Percentiles rank a stretch among this genome's conserved stretches.
These are phyloP conservation scores for Boletus bicolor DNA, from an alignment of 768 basidiomycete genomes.

Conservation along the genomic window DNA sequence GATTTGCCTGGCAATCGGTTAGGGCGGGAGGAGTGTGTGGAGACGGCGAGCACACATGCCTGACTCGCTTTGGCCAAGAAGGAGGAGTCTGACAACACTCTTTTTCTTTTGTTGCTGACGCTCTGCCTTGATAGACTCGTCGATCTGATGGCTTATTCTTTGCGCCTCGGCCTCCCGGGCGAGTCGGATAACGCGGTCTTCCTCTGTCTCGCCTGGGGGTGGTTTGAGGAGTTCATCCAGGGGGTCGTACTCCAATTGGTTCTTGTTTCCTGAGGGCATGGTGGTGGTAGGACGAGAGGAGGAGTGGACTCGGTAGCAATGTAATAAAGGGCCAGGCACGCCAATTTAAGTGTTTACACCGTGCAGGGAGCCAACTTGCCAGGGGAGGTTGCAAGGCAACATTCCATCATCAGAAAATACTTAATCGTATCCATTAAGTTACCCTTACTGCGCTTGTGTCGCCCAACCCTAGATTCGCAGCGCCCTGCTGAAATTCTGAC, in stretches of 20 bases:
- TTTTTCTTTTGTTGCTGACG: constrained; percentile 57
- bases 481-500: not conserved
- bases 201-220: constrained; percentile 62
- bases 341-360: constrained; percentile 19
- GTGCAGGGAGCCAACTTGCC: not conserved
- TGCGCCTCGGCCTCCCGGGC: constrained; percentile 64
- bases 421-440: not conserved
- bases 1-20: constrained; percentile 57
- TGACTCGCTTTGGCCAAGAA: constrained; percentile 82
- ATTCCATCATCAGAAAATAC: not conserved
- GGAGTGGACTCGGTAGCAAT: constrained; percentile 1
- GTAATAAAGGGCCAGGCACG: constrained; percentile 18
- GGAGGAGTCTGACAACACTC: constrained; percentile 65
- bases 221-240: constrained; percentile 63
- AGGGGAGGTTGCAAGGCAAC: not conserved
- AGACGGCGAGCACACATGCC: constrained; percentile 41
- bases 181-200: constrained; percentile 52
- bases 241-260: constrained; percentile 45
- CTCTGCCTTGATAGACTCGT: constrained; percentile 68
- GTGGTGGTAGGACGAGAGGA: constrained; percentile 6
- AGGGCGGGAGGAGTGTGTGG: not conserved
- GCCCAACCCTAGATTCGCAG: not conserved
- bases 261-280: constrained; percentile 24
- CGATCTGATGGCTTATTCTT: constrained; percentile 65
- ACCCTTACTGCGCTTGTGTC: not conserved